Conservation (phyloP, 257 asterid genomes). For the Salvia splendens region DNA sequence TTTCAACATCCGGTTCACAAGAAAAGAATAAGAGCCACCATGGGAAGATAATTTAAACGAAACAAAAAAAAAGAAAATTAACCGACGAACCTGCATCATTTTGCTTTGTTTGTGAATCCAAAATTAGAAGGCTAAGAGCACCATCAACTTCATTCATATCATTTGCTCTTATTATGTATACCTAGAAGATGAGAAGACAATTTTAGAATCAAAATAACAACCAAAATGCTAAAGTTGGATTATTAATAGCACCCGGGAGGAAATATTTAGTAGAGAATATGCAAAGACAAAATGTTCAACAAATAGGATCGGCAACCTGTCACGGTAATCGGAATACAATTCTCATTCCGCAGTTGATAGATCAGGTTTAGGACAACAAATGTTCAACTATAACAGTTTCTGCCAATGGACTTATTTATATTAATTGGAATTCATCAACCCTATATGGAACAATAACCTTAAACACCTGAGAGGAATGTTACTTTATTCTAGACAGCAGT, state of each 20-base stretch:
- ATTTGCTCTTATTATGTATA: slow-evolving; percentile 60
- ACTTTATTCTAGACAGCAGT: slow-evolving; percentile 1
- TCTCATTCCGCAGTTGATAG: not conserved
- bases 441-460: not conserved
- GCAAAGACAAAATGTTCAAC: slow-evolving; percentile 17
- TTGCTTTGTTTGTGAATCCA: slow-evolving; percentile 73
- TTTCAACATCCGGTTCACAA: not conserved
- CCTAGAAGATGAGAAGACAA: slow-evolving; percentile 48
- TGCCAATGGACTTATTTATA: not conserved
- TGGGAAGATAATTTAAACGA: slow-evolving; percentile 1
- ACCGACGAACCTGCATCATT: slow-evolving; percentile 54
- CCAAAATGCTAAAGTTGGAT: not conserved
- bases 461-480: not conserved
- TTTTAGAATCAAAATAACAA: slow-evolving; percentile 20
- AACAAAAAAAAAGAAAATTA: slow-evolving; percentile 1
- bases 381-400: not conserved
- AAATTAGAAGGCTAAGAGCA: slow-evolving; percentile 79
- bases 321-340: slow-evolving; percentile 1
- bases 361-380: slow-evolving; percentile 12
- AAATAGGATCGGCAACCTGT: not conserved
- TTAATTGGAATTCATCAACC: not conserved
- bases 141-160: slow-evolving; percentile 84
- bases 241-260: slow-evolving; percentile 3
- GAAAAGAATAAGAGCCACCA: not conserved
- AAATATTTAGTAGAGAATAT: slow-evolving; percentile 1